A percentile compares a stretch with the other conserved stretches of the same genome.
phyloP scores from a whole-genome alignment of 1,284 basidiomycete species.

The Moesziomyces sp. region DNA sequence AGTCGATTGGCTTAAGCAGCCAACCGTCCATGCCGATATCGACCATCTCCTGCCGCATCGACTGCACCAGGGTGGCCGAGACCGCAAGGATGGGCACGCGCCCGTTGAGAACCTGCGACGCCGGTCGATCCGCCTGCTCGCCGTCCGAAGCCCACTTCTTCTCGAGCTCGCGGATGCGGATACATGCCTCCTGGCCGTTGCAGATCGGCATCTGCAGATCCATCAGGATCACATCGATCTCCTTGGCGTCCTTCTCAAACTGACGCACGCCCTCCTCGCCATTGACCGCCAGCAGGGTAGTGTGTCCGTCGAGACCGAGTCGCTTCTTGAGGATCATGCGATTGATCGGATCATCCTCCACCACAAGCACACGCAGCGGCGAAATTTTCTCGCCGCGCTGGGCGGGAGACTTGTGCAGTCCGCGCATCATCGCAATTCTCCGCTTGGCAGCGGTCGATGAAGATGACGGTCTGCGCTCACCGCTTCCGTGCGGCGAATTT shows the following conservation, averaged over 20 bases:
- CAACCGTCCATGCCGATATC: constrained; percentile 81
- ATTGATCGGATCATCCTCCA: constrained; percentile 79
- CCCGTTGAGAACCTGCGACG: constrained; percentile 73
- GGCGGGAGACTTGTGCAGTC: constrained; percentile 27
- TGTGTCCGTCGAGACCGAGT: constrained; percentile 77
- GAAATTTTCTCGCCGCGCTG: constrained; percentile 26
- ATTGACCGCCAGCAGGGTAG: constrained; percentile 77
- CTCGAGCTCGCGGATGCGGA: constrained; percentile 71
- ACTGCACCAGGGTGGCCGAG: constrained; percentile 79
- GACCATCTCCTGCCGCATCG: constrained; percentile 74
- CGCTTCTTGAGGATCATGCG: constrained; percentile 79
- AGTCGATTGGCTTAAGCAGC: constrained; percentile 87
- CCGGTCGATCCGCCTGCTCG: constrained; percentile 48
- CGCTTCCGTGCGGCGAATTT: constrained; percentile 1
- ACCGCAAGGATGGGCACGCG: constrained; percentile 86
- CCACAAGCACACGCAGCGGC: constrained; percentile 57
- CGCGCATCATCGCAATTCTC: constrained; percentile 37
- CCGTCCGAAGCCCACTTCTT: constrained; percentile 18
- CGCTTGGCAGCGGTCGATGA: constrained; percentile 32
- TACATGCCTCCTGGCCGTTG: constrained; percentile 79
- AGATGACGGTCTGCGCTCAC: constrained; percentile 29
- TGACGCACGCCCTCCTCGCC: constrained; percentile 80
- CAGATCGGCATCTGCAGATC: constrained; percentile 88
- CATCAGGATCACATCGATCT: constrained; percentile 83
- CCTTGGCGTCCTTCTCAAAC: constrained; percentile 73